Base-by-base conservation (phyloP, 2,329 filamentous ascomycete species). In the Diatrype stigma region DNA sequence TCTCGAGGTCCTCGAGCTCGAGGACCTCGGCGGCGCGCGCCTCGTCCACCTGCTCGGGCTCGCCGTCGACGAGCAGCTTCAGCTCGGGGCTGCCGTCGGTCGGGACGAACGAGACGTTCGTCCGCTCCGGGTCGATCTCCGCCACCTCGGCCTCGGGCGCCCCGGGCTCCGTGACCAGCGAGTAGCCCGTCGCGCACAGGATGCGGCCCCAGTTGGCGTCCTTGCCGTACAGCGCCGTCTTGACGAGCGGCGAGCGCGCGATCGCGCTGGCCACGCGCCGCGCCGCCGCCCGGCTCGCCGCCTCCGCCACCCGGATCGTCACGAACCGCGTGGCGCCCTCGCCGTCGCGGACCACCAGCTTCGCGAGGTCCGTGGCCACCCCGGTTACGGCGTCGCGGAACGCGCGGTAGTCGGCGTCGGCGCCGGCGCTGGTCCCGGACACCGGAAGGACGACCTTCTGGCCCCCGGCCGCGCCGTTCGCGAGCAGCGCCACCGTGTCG, bases 181-280 rank as follows among this genome's bases (percentile, higher is more conserved):
- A 77, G 67, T 97, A 97, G 3, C 94, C 94, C 4, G 92, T 91
- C 1, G 94, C 93, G 69, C 94, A 97, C 26, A 97, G 80, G 56
- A 99, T 96, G 49, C 94, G 90, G 32, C 94, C 94, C 94, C 94
- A 99, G 76, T 99, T 99, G 17, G 94, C 94, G 67, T 99, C 94
- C 68, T 91, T 90, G 58, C 94, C 94, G 70, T 99, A 99, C 38
- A 99, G 78, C 0, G 94, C 94, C 0, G 94, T 99, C 78, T 99
- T 99, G 61, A 99, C 94, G 12, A 99, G 82, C 8, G 94, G 90
- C 0, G 91, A 96, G 47, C 87, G 84, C 16, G 94, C 92, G 66
- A 99, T 96, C 45, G 89, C 87, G 55, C 86, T 88, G 11, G 92
- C 94, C 54, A 96, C 86, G 64, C 85, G 81, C 50, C 89, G 84